Evolutionary conservation across 257 asterid species (phyloP).

Genomic region (Solanum piurae): DNA sequence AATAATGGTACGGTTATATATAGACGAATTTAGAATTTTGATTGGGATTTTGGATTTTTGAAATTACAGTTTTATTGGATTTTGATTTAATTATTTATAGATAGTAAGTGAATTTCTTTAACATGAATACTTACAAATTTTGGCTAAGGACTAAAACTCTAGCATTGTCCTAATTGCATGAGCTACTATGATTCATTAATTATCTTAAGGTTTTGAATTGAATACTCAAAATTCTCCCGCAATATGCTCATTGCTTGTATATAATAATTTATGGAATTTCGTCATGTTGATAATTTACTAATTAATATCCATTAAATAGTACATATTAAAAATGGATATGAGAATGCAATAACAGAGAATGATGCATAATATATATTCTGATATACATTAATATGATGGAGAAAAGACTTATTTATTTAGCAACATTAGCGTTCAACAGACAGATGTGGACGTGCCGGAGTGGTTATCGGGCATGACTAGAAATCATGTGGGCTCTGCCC

Average conservation of each 20-base stretch:
- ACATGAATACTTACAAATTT: background rate
- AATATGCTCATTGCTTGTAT: background rate
- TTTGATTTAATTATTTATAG: background rate
- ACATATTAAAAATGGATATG: background rate
- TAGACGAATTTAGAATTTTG: background rate
- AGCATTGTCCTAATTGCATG: background rate
- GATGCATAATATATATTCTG: background rate
- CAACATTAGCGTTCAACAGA: accelerated
- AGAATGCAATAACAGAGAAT: background rate
- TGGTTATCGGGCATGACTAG: constrained; percentile 99
- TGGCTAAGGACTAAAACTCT: background rate
- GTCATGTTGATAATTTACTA: background rate
- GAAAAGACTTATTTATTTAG: accelerated
- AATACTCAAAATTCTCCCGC: background rate
- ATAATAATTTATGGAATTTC: background rate
- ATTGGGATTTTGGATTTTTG: background rate
- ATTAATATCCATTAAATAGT: no score
- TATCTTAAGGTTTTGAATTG: background rate
- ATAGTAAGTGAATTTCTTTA: background rate
- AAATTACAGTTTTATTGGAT: background rate
- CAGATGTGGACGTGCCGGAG: constrained; percentile 95
- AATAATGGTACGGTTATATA: background rate
- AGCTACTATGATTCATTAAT: background rate
- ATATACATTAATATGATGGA: background rate
- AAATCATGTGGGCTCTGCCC: constrained; percentile 99